These are phyloP conservation scores for Polysphondylium violaceum DNA, from an alignment of 78 protist species.

Conservation along the genomic window DNA sequence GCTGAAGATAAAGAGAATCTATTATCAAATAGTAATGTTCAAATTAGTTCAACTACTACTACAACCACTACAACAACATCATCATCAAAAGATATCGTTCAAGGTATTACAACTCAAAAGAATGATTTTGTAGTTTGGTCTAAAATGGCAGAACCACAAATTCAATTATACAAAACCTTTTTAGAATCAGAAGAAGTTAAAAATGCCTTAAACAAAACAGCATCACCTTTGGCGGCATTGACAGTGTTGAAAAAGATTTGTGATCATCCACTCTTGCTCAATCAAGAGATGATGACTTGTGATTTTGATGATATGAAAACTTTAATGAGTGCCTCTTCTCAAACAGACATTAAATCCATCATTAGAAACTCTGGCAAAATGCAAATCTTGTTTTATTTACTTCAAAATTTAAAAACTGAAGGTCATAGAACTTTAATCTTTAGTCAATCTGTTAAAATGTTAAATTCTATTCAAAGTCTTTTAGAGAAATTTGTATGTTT, in stretches of 20 bases:
- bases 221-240: slow-evolving; percentile 79
- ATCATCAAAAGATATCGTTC: slow-evolving; percentile 9
- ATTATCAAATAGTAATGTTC: background rate
- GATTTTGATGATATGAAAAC: slow-evolving; percentile 3
- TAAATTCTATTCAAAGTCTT: slow-evolving; percentile 47
- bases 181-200: slow-evolving; percentile 66
- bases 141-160: slow-evolving; percentile 69
- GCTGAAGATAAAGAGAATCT: background rate
- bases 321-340: slow-evolving; percentile 19
- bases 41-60: background rate
- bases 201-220: slow-evolving; percentile 63
- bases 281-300: slow-evolving; percentile 50
- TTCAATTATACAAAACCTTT: slow-evolving; percentile 61
- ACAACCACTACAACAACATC: background rate
- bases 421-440: slow-evolving; percentile 87
- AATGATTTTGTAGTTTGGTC: slow-evolving; percentile 88
- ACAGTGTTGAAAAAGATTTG: slow-evolving; percentile 87
- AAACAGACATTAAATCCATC: background rate
- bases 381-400: slow-evolving; percentile 31
- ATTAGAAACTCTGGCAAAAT: slow-evolving; percentile 68
- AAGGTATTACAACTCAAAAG: slow-evolving; percentile 70
- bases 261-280: slow-evolving; percentile 68
- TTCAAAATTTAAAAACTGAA: slow-evolving; percentile 21
- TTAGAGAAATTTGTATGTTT: slow-evolving; percentile 26
- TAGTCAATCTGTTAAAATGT: slow-evolving; percentile 68